Evolutionary conservation across 371 early-diverging fungal species (phyloP).

Genomic region (Blakeslea trispora): DNA sequence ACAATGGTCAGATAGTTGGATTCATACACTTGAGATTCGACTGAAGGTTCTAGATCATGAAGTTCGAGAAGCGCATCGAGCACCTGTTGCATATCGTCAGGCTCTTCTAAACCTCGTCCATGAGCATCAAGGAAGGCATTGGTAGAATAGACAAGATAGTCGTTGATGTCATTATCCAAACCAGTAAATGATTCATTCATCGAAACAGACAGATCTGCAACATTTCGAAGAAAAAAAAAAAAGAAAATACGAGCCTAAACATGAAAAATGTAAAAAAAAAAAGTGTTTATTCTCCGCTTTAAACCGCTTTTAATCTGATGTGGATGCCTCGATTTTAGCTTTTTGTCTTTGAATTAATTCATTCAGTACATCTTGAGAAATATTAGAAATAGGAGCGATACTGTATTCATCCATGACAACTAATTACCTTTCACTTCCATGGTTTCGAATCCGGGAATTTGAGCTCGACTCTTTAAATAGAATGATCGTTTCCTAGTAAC

Average conservation of each 20-base stretch:
- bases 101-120: not conserved
- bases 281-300: no score
- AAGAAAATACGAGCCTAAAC: no score
- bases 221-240: no score
- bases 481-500: constrained; percentile 8
- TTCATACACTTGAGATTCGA: not conserved
- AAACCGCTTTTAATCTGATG: no score
- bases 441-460: constrained; percentile 19
- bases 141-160: no score
- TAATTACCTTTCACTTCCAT: constrained; percentile 22
- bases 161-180: no score
- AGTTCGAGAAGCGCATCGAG: constrained; percentile 15
- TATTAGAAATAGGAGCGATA: constrained; percentile 14
- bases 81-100: constrained; percentile 10
- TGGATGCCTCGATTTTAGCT: no score
- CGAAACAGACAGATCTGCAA: no score
- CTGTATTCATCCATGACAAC: not conserved
- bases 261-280: no score
- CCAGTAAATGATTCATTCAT: no score
- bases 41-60: not conserved
- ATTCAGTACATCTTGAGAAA: no score
- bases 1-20: constrained; percentile 8
- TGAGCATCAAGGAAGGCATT: not conserved
- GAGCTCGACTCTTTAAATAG: constrained; percentile 15
- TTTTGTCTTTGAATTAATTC: no score